Evolutionary conservation across 352 stramenopile genomes (phyloP).

Genomic region (Globisporangium orthogonon): DNA sequence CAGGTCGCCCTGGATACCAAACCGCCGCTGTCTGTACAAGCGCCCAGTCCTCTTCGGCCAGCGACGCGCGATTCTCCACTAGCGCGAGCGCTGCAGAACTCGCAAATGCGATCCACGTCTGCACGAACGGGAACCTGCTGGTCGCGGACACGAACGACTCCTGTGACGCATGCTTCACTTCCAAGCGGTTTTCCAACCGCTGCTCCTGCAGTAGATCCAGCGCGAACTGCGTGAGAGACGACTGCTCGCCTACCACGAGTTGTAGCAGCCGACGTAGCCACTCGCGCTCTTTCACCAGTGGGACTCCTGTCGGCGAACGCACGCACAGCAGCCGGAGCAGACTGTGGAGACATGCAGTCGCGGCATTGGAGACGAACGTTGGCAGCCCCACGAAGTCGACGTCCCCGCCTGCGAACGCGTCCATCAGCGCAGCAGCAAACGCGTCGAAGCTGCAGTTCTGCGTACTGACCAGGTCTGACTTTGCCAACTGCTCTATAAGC

Average conservation of each 20-base stretch:
- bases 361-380: slow-evolving; percentile 38
- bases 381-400: slow-evolving; percentile 23
- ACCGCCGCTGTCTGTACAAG: too few relatives aligned
- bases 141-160: slow-evolving; percentile 27
- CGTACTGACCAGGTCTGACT: not conserved
- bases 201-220: slow-evolving; percentile 16
- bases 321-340: slow-evolving; percentile 15
- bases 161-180: slow-evolving; percentile 7
- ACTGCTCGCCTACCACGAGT: slow-evolving; percentile 14
- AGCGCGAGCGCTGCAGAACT: slow-evolving; percentile 20
- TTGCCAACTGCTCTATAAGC: not conserved
- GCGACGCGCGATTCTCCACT: slow-evolving; percentile 6
- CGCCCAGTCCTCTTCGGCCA: not conserved
- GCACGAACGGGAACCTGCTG: slow-evolving; percentile 44
- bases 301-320: too few relatives aligned
- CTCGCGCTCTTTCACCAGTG: slow-evolving; percentile 8
- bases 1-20: too few relatives aligned
- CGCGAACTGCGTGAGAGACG: slow-evolving; percentile 22
- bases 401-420: slow-evolving; percentile 2
- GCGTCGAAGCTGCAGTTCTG: slow-evolving; percentile 9
- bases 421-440: slow-evolving; percentile 16
- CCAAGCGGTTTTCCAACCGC: slow-evolving; percentile 1
- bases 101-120: slow-evolving; percentile 45
- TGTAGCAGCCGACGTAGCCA: slow-evolving; percentile 21
- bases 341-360: slow-evolving; percentile 25